These are phyloP conservation scores for Fusarium buharicum DNA, from an alignment of 2,329 filamentous ascomycete genomes.

Conservation along the genomic window DNA sequence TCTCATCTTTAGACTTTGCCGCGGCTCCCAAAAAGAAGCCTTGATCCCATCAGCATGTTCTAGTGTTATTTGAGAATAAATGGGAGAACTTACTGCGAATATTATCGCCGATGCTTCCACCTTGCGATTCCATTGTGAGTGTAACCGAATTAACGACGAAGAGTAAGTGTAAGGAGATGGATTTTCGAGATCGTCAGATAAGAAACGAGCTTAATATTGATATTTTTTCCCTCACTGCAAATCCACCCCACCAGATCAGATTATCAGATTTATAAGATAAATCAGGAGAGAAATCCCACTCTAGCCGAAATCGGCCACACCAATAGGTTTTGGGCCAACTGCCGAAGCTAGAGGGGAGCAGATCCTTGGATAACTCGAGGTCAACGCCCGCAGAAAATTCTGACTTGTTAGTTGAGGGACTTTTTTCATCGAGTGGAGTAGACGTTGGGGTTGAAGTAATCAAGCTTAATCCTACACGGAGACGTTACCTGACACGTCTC, in stretches of 20 bases:
- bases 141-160: background rate
- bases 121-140: conserved; percentile 2
- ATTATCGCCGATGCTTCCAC: background rate
- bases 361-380: no score
- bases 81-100: conserved; percentile 11
- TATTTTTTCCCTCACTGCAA: background rate
- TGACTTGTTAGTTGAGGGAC: no score
- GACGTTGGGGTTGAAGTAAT: no score
- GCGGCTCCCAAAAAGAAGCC: conserved; percentile 22
- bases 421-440: no score
- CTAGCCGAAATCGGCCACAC: no score
- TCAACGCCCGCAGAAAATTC: no score
- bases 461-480: no score
- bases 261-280: conserved; percentile 29
- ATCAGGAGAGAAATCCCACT: background rate
- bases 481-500: no score
- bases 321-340: no score
- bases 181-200: background rate
- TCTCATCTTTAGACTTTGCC: conserved; percentile 41
- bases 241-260: background rate
- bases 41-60: background rate
- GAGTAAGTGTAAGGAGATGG: background rate
- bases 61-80: fast-evolving
- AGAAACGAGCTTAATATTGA: conserved; percentile 3
- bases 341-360: no score